Base-by-base conservation (phyloP, 192 early-diverging fungal genomes). In the Piromyces finnis region DNA sequence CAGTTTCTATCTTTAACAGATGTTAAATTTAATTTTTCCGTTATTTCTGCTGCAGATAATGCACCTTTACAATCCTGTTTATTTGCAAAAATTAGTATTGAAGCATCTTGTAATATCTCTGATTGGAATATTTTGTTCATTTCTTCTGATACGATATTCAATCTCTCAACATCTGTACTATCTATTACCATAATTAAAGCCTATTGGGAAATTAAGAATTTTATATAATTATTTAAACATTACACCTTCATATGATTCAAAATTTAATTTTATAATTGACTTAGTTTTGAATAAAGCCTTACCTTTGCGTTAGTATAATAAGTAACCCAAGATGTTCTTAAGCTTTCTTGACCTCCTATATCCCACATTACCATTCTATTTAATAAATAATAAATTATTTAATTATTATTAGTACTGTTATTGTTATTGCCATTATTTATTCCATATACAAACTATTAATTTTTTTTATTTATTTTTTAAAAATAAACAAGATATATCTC, bases 171-270 rank as follows among this genome's bases (percentile, higher is more conserved):
- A 79, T 92, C 91, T n/a, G 87, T 90, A 78, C 90, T 91, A 80
- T 92, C 91, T 80, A 92, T 88, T 39, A 92, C 91, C 90, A 92
- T 88, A 79, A 92, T 92, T 7, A 92, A 90, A 4, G 91, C 91
- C 82, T n/a, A n/a, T n/a, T n/a, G n/a, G n/a, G n/a, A n/a, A n/a
- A n/a, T n/a, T n/a, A n/a, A n/a, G n/a, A n/a, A n/a, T 89, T 35
- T 7, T 7, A 35, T 35, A 35, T 35, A 35, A 35, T 35, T 35
- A 35, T 35, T 35, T 35, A n/a, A n/a, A n/a, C n/a, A n/a, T n/a
- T n/a, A n/a, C n/a, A n/a, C n/a, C n/a, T n/a, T n/a, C n/a, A n/a
- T n/a, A n/a, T n/a, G n/a, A n/a, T n/a, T n/a, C n/a, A n/a, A n/a
- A n/a, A n/a, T n/a, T n/a, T n/a, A n/a, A n/a, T n/a, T n/a, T n/a